Percentiles rank a stretch among this genome's conserved stretches.
These are phyloP conservation scores for Nyssa sinensis DNA, from an alignment of 148 eudicot species.

Conservation along the genomic window DNA sequence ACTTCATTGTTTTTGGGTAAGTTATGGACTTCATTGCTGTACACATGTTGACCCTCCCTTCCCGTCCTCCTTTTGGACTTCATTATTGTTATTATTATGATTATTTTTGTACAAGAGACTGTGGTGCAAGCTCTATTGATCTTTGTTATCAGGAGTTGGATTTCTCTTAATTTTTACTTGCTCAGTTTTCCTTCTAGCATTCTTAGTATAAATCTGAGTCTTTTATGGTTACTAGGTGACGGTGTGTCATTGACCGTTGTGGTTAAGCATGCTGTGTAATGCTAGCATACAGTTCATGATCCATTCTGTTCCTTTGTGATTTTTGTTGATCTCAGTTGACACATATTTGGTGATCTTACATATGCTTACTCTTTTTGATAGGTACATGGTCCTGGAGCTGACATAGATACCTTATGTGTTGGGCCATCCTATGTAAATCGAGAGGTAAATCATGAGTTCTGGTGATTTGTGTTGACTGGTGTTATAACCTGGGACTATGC, in stretches of 20 bases:
- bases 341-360: neutral
- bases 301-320: neutral
- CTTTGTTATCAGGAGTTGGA: neutral
- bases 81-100: too few species aligned
- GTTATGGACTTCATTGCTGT: neutral
- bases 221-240: neutral
- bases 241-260: neutral
- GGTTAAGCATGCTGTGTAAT: neutral
- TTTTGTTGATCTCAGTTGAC: neutral
- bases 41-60: neutral
- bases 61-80: neutral
- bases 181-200: neutral
- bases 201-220: neutral
- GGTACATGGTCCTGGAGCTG: conserved; percentile 95
- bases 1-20: too few species aligned
- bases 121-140: neutral
- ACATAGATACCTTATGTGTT: conserved; percentile 77
- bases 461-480: neutral
- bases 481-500: neutral
- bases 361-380: conserved; percentile 19
- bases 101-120: too few species aligned
- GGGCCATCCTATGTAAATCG: conserved; percentile 84
- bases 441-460: conserved; percentile 42
- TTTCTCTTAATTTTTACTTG: neutral
- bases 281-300: neutral